Evolutionary conservation across 2,329 filamentous ascomycete species (phyloP).

Genomic region (Venturia carpophila): DNA sequence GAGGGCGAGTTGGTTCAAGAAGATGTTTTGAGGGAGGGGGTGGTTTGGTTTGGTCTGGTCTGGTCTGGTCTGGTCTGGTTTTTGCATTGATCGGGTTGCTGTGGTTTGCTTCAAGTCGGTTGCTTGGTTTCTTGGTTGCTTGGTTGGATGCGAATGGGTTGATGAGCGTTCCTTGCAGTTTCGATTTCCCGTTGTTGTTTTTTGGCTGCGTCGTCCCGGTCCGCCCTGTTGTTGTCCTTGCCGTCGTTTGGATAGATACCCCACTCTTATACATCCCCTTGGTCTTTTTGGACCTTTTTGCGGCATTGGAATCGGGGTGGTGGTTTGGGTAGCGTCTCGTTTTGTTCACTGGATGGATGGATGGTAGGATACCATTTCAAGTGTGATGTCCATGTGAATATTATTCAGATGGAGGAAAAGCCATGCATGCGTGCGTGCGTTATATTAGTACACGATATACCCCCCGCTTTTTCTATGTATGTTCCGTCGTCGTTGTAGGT

Average conservation of each 20-base stretch:
- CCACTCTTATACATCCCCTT: not conserved
- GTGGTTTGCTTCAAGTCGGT: too few species aligned
- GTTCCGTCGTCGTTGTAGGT: not conserved
- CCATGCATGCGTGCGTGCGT: not conserved
- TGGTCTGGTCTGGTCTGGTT: not conserved
- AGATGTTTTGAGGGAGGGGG: slow-evolving; percentile 27
- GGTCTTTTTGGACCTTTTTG: not conserved
- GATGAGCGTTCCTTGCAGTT: not conserved
- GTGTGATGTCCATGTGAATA: not conserved
- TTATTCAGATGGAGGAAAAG: not conserved
- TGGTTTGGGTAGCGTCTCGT: not conserved
- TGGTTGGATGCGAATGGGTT: not conserved
- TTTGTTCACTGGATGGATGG: not conserved
- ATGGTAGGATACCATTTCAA: not conserved
- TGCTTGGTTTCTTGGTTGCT: too few species aligned
- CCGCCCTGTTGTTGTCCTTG: not conserved
- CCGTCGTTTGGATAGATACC: slow-evolving; percentile 12
- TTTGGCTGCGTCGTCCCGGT: too few species aligned
- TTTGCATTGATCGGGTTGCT: not conserved
- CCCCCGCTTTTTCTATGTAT: too few species aligned
- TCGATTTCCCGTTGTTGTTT: too few species aligned
- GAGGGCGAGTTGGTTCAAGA: slow-evolving; percentile 42
- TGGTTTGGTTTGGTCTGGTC: not conserved
- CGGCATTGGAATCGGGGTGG: not conserved
- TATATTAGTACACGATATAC: slow-evolving; percentile 4